Evolutionary conservation across 2,329 filamentous ascomycete species (phyloP), one percentile per base, ranked within the genome.

Genomic region (Monosporascus sp.): DNA sequence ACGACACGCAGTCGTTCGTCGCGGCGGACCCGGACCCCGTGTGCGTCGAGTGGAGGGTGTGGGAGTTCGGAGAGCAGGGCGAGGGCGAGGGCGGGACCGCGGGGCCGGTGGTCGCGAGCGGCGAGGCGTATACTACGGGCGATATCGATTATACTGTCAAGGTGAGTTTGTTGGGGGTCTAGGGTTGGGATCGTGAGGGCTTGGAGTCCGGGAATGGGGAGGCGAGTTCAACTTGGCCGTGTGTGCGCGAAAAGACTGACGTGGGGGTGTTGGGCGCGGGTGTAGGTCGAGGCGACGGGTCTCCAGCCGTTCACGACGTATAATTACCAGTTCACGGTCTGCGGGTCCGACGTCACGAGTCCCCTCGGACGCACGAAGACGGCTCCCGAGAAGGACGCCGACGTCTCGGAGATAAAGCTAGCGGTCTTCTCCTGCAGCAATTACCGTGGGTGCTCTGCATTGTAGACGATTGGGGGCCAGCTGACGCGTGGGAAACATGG

Each of bases 91-190:
- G 81, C 2, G 74, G 78, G 49, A 72, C 69, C 70, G 25, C 75
- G 77, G 58, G 69, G 11, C 62, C 72, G 2, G 70, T 81, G 7
- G 80, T 81, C 2, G 74, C 78, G 49, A 72, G 72, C 1, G 87
- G 87, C 5, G 79, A 70, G 37, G 84, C 78, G 1, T 89, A 84
- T 63, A 90, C 88, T 0, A 87, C 79, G 37, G 86, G 81, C 1
- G 87, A 90, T 64, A 81, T 90, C 47, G 88, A 91, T 64, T 91
- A 85, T 64, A 90, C 87, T 0, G 73, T 90, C 54, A 89, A 89
- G 75, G 82, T 83, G 64, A 49, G 54, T 25, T 17, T 24, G 5
- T 39, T 25, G 44, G 39, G 38, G 39, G 38, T 53, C 31, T 9
- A 2, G 7, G 31, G 15, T n/a, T 22, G 22, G 48, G 22, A 11